Conservation (phyloP, 2,329 filamentous ascomycete species). For the Sporothrix brasiliensis region DNA sequence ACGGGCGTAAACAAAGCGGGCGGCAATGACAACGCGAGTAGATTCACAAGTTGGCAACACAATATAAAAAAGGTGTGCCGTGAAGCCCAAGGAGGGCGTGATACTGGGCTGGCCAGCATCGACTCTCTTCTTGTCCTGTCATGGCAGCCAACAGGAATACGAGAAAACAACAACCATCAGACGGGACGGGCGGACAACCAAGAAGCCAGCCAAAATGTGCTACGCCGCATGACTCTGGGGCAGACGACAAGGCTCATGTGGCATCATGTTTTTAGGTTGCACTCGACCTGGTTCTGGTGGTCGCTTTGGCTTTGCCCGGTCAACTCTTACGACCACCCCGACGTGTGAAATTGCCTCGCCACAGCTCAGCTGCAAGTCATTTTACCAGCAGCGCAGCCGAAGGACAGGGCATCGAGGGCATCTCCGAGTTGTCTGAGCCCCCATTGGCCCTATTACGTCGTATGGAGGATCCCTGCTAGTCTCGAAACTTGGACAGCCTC, state of each 20-base stretch:
- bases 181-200: too few relatives aligned
- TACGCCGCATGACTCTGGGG: too few relatives aligned
- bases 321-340: background rate
- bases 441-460: too few relatives aligned
- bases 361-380: conserved; percentile 19
- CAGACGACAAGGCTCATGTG: background rate
- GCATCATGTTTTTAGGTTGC: background rate
- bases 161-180: too few relatives aligned
- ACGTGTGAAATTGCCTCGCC: background rate
- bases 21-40: background rate
- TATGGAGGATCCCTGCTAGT: background rate
- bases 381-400: background rate
- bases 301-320: background rate
- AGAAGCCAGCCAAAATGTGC: background rate
- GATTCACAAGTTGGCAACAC: too few relatives aligned
- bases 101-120: background rate
- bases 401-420: too few relatives aligned
- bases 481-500: conserved; percentile 14
- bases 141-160: too few relatives aligned
- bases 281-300: conserved; percentile 4
- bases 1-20: background rate
- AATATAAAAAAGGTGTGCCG: background rate
- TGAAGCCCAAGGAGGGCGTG: too few relatives aligned
- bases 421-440: background rate
- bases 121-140: background rate